Conservation (phyloP, 345 rosid genomes). For the Euphorbia pulcherrima region DNA sequence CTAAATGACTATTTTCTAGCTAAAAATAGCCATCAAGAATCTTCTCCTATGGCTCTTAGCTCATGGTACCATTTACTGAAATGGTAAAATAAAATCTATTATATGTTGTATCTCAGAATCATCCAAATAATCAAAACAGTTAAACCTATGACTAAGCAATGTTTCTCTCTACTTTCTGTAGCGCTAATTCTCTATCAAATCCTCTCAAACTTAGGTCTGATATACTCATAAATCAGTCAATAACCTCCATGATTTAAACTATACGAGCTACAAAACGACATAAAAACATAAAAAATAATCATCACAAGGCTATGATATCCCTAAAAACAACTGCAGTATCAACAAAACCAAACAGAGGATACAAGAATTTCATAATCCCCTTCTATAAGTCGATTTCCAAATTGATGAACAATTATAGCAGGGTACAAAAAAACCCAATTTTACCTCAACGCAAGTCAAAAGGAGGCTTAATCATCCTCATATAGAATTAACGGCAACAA, state of each 20-base stretch:
- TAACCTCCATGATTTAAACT: background rate
- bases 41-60: background rate
- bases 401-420: background rate
- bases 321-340: background rate
- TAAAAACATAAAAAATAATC: background rate
- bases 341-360: background rate
- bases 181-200: background rate
- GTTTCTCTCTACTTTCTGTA: too few relatives aligned
- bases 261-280: background rate
- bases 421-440: conserved; percentile 1
- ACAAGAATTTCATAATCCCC: background rate
- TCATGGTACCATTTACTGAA: background rate
- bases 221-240: background rate
- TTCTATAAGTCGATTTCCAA: background rate
- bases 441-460: conserved; percentile 14
- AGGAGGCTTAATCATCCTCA: background rate
- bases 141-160: background rate
- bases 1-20: background rate
- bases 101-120: background rate
- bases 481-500: background rate
- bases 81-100: too few relatives aligned
- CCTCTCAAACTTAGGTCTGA: background rate
- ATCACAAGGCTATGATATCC: background rate
- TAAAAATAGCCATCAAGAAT: background rate
- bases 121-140: background rate